These are phyloP conservation scores for Cucumis hystrix DNA, from an alignment of 306 rosid genomes.

Conservation along the genomic window DNA sequence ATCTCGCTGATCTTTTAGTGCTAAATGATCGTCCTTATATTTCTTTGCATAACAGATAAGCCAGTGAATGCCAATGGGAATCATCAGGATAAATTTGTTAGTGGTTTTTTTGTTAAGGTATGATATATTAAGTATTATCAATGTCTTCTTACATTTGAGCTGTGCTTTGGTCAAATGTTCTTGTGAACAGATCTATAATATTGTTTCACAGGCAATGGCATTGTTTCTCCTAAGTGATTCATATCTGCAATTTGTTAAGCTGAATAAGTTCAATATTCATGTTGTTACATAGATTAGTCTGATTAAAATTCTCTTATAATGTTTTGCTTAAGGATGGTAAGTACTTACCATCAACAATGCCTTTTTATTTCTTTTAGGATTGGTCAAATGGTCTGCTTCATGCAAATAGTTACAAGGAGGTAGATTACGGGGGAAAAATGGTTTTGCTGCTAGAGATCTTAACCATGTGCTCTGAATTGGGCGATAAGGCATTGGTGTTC, in stretches of 20 bases:
- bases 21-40: conserved; percentile 2
- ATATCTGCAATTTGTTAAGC: not conserved
- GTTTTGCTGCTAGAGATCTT: conserved; percentile 78
- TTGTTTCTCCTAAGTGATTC: not conserved
- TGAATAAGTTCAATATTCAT: not conserved
- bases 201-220: not conserved
- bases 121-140: not conserved
- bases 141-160: not conserved
- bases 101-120: conserved; percentile 61
- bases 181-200: not conserved
- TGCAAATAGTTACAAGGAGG: conserved; percentile 60
- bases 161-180: not conserved
- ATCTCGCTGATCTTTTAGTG: not conserved
- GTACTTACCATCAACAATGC: not conserved
- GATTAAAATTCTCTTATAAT: not conserved
- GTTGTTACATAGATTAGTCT: not conserved
- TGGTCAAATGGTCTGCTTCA: conserved; percentile 93
- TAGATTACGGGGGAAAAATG: conserved; percentile 89
- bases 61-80: conserved; percentile 29
- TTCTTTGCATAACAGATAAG: conserved; percentile 47
- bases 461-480: conserved; percentile 67
- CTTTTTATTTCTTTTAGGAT: conserved; percentile 37
- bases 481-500: conserved; percentile 90
- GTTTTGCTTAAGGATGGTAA: not conserved
- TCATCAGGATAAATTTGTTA: conserved; percentile 40